These are phyloP conservation scores for Tylopilus subfusipes DNA, from an alignment of 768 basidiomycete species.

Conservation along the genomic window DNA sequence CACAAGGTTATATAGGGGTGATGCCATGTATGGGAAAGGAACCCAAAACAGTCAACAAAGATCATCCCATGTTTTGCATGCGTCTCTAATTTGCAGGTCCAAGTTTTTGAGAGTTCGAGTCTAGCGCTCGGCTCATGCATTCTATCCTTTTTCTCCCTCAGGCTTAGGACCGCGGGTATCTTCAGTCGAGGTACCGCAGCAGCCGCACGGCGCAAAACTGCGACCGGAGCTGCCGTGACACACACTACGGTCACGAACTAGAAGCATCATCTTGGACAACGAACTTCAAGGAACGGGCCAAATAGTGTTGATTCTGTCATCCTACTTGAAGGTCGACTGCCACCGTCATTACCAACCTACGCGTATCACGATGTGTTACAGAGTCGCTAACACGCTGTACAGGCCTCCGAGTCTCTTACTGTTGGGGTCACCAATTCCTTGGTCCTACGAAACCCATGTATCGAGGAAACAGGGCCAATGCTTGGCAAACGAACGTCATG, in stretches of 20 bases:
- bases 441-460: not conserved
- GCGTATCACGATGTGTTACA: not conserved
- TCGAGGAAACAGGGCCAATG: not conserved
- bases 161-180: not conserved
- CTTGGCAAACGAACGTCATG: not conserved
- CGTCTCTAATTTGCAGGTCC: not conserved
- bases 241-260: not conserved
- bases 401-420: not conserved
- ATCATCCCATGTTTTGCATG: slow-evolving; percentile 3
- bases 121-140: not conserved
- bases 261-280: not conserved
- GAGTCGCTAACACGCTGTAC: slow-evolving; percentile 10
- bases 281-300: not conserved
- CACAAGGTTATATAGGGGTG: slow-evolving; percentile 11
- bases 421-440: not conserved
- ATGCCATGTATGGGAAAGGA: slow-evolving; percentile 10
- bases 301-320: not conserved
- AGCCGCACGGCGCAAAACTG: slow-evolving; percentile 1
- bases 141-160: not conserved
- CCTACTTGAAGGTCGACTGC: not conserved
- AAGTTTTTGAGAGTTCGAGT: not conserved
- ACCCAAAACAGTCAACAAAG: slow-evolving; percentile 3
- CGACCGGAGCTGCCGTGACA: not conserved
- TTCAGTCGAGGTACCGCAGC: slow-evolving; percentile 4
- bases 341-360: slow-evolving; percentile 3